Evolutionary conservation across 257 asterid genomes (phyloP).

Genomic region (Catharanthus roseus): DNA sequence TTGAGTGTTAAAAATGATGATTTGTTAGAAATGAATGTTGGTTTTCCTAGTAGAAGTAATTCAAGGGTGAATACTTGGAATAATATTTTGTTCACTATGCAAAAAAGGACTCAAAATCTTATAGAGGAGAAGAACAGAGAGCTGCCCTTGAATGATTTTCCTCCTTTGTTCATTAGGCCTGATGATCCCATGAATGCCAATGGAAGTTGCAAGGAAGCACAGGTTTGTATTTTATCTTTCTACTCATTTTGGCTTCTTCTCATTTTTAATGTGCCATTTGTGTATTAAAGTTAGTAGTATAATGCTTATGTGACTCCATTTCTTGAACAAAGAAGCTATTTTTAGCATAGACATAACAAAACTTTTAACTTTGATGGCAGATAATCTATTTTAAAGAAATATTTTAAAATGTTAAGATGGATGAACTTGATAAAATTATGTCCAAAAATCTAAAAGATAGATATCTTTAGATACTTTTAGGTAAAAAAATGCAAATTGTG

Average conservation of each 20-base stretch:
- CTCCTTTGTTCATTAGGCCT: conserved; percentile 20
- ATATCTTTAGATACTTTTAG: no score
- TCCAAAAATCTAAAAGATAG: no score
- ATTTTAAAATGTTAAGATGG: no score
- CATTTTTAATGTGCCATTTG: not conserved
- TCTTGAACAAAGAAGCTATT: not conserved
- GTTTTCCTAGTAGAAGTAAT: conserved; percentile 45
- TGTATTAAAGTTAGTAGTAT: not conserved
- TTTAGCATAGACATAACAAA: no score
- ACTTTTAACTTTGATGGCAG: no score
- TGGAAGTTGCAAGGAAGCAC: conserved; percentile 33
- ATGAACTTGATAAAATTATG: no score
- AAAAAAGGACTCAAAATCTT: conserved; percentile 51
- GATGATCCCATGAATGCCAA: conserved; percentile 11
- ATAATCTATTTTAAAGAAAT: no score
- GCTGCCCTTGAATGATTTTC: conserved; percentile 15
- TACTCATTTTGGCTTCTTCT: conserved; percentile 1
- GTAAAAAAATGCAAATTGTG: no score
- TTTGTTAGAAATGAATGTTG: conserved; percentile 63
- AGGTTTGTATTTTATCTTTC: conserved; percentile 18
- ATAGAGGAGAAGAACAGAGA: conserved; percentile 29
- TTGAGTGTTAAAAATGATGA: conserved; percentile 50
- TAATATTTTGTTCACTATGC: conserved; percentile 66
- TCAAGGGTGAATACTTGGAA: conserved; percentile 89
- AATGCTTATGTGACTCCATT: not conserved